These are phyloP conservation scores for Alternaria sp. DNA, from an alignment of 2,329 filamentous ascomycete genomes.

Conservation along the genomic window DNA sequence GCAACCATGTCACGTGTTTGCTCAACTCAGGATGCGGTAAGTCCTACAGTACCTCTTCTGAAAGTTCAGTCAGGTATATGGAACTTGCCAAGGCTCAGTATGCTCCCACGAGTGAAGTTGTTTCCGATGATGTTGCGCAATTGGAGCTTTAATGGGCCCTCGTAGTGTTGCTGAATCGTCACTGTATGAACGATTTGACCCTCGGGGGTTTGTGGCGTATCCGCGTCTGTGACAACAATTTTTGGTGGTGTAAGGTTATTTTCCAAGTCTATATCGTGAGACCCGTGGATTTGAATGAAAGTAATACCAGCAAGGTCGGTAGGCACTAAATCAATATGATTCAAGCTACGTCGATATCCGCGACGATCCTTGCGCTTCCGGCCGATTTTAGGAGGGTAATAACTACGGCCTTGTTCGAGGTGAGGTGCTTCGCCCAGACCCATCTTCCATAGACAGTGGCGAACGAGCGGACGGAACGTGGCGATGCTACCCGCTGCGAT, in stretches of 20 bases:
- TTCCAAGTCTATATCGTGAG: conserved; percentile 4
- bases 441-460: conserved; percentile 33
- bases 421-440: conserved; percentile 31
- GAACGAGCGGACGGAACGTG: conserved; percentile 60
- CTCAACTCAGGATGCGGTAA: not conserved
- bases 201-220: conserved; percentile 6
- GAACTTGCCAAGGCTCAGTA: conserved; percentile 27
- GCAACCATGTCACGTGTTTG: not conserved
- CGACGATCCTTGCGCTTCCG: conserved; percentile 27
- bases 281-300: conserved; percentile 25
- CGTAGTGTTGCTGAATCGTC: conserved; percentile 30
- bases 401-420: conserved; percentile 18
- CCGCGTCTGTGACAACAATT: not conserved
- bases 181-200: conserved; percentile 31
- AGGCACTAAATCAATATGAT: conserved; percentile 29
- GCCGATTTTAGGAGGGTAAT: conserved; percentile 18
- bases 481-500: conserved; percentile 60
- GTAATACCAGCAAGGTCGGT: conserved; percentile 20
- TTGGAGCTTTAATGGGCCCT: conserved; percentile 28
- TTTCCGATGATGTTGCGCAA: conserved; percentile 34
- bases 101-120: conserved; percentile 31
- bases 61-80: conserved; percentile 1
- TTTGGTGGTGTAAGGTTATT: not conserved
- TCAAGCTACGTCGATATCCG: conserved; percentile 33
- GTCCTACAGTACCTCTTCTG: not conserved